A percentile compares a stretch with the other conserved stretches of the same genome.
Evolutionary conservation across 768 basidiomycete species (phyloP).

Genomic region (Megacollybia marginata): DNA sequence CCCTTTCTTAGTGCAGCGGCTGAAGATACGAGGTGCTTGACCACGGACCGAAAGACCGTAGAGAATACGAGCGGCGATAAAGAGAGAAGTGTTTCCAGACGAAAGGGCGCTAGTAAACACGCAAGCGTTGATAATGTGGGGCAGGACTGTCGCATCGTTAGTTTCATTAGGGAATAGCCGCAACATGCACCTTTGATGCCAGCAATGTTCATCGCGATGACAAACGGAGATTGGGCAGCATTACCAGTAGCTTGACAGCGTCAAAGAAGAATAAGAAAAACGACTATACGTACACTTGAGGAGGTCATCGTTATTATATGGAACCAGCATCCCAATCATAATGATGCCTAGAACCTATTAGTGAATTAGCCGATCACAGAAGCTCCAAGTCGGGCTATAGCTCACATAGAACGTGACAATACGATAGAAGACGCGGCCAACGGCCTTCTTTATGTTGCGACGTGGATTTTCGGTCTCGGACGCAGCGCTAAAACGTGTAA

Average conservation of each 20-base stretch:
- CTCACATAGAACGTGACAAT: constrained; percentile 71
- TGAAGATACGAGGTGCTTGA: constrained; percentile 13
- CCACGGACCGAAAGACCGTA: constrained; percentile 15
- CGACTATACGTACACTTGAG: constrained; percentile 12
- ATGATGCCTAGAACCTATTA: constrained; percentile 60
- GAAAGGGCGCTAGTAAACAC: constrained; percentile 46
- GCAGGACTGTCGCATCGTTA: constrained; percentile 16
- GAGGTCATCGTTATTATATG: constrained; percentile 37
- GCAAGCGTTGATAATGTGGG: constrained; percentile 45
- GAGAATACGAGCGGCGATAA: constrained; percentile 16
- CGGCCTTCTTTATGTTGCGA: constrained; percentile 71
- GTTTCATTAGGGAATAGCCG: background rate
- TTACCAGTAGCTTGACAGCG: constrained; percentile 22
- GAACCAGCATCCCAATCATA: constrained; percentile 57
- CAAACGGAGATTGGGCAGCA: constrained; percentile 53
- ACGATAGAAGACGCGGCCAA: constrained; percentile 72
- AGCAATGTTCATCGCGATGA: constrained; percentile 48
- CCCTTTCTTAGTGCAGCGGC: constrained; percentile 10
- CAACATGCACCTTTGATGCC: constrained; percentile 35
- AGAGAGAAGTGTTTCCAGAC: constrained; percentile 38
- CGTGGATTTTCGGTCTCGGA: constrained; percentile 75
- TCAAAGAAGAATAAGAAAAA: background rate
- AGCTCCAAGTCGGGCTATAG: background rate
- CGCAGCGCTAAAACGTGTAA: constrained; percentile 41
- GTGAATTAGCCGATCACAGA: background rate